Evolutionary conservation across 2,329 filamentous ascomycete species (phyloP), one percentile per base, ranked within the genome.

Genomic region (Talaromyces piceae): DNA sequence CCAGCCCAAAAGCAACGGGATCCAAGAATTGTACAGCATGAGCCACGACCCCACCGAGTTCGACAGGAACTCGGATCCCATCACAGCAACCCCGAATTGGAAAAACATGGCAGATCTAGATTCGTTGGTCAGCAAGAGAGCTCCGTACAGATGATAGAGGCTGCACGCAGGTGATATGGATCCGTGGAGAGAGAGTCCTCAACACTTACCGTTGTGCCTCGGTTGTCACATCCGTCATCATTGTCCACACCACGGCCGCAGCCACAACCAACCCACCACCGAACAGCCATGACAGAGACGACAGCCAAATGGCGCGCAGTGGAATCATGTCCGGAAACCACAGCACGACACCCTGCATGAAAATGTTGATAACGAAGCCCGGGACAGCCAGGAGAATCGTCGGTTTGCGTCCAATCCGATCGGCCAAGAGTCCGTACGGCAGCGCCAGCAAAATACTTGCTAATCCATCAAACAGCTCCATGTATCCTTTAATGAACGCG

Each of bases 201-300:
- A 58, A 65, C 18, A 49, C 56, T 30, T 41, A 65, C 69, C 74
- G 67, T 59, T 73, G 68, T 18, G 72, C 68, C 3, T 74, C 67
- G 1, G 69, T 73, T 5, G 70, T 72, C n/a, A 78, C 69, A 57
- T 78, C 76, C 0, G 74, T 67, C 56, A 77, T 67, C 72, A 78
- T 76, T 6, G 75, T 77, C 59, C 74, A 68, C 50, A 73, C 67
- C 28, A 77, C 68, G 2, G 75, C 72, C 54, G 70, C 66, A 2
- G 72, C 66, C 3, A 77, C 74, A 11, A 75, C 70, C 5, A 70
- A 66, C 0, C 75, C 75, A 31, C 75, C 76, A 2, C 74, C 74
- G 23, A 77, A 62, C 26, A 77, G 50, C 58, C 68, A 72, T 27
- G 74, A 69, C 23, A 70, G 58, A 5, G 71, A 73, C 0, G 74